Conservation (phyloP, 2,329 filamentous ascomycete genomes). For the Epichloe brachyelytri region DNA sequence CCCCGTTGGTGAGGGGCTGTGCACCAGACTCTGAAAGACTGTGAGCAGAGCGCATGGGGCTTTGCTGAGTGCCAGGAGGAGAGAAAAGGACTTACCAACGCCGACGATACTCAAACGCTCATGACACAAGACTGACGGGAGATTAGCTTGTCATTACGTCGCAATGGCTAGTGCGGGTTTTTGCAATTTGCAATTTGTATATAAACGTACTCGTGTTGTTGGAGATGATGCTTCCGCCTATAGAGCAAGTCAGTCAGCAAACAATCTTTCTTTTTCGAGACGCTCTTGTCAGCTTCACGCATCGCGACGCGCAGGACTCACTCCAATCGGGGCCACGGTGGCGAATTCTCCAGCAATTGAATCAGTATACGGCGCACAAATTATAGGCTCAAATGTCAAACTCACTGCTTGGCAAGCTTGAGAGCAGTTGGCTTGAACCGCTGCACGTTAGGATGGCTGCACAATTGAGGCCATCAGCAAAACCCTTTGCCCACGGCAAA, state of each 20-base stretch:
- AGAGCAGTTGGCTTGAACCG: constrained; percentile 94
- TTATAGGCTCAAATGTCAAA: constrained; percentile 12
- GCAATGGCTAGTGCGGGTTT: no score
- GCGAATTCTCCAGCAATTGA: constrained; percentile 50
- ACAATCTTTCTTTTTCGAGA: background rate
- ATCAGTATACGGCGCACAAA: constrained; percentile 6
- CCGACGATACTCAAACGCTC: constrained; percentile 96
- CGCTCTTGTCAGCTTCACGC: background rate
- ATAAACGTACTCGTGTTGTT: constrained; percentile 76
- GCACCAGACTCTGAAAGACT: constrained; percentile 66
- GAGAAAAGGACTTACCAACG: constrained; percentile 51
- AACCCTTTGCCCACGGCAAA: background rate
- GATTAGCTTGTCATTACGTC: background rate
- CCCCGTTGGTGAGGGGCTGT: constrained; percentile 87
- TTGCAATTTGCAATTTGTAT: background rate
- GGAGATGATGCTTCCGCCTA: constrained; percentile 76
- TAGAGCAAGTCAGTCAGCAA: background rate
- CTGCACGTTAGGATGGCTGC: constrained; percentile 78
- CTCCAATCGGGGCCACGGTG: constrained; percentile 98
- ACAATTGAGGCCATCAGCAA: constrained; percentile 8
- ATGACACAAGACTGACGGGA: constrained; percentile 69
- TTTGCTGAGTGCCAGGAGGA: background rate
- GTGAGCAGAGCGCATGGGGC: constrained; percentile 9
- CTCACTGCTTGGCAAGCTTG: constrained; percentile 87
- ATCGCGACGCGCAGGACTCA: constrained; percentile 36